These are phyloP conservation scores for Gryganskiella cystojenkinii DNA, from an alignment of 192 early-diverging fungal genomes.

Conservation along the genomic window DNA sequence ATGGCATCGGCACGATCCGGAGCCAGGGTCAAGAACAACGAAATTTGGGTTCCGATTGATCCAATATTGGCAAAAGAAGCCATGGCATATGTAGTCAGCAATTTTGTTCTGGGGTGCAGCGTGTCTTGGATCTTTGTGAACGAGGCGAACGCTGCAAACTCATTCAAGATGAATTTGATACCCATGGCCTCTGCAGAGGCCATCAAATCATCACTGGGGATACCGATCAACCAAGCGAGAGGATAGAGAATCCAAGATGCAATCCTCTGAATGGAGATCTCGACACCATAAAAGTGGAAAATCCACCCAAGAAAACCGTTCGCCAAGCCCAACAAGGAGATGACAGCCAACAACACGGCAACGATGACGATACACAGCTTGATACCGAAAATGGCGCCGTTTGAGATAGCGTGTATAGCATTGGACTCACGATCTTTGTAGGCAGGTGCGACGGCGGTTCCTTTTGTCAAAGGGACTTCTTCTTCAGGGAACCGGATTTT, in stretches of 20 bases:
- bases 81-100: slow-evolving; percentile 78
- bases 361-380: slow-evolving; percentile 76
- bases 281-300: slow-evolving; percentile 67
- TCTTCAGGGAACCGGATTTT: slow-evolving; percentile 86
- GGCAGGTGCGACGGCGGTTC: slow-evolving; percentile 66
- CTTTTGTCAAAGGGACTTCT: slow-evolving; percentile 79
- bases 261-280: slow-evolving; percentile 67
- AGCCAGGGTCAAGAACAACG: slow-evolving; percentile 73
- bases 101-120: slow-evolving; percentile 58
- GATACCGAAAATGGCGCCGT: slow-evolving; percentile 84
- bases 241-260: slow-evolving; percentile 81
- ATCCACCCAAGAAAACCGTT: slow-evolving; percentile 78
- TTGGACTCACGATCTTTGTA: slow-evolving; percentile 71
- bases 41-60: slow-evolving; percentile 84
- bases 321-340: slow-evolving; percentile 71
- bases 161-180: slow-evolving; percentile 84
- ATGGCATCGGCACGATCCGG: slow-evolving; percentile 74
- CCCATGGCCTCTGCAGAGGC: slow-evolving; percentile 26
- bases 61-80: slow-evolving; percentile 89
- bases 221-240: slow-evolving; percentile 59
- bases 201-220: slow-evolving; percentile 44
- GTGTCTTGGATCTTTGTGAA: slow-evolving; percentile 51
- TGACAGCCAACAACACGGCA: slow-evolving; percentile 76
- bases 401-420: slow-evolving; percentile 80
- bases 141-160: slow-evolving; percentile 82